phyloP scores from a whole-genome alignment of 2,329 filamentous ascomycete species.

The Fusarium albosuccineum region DNA sequence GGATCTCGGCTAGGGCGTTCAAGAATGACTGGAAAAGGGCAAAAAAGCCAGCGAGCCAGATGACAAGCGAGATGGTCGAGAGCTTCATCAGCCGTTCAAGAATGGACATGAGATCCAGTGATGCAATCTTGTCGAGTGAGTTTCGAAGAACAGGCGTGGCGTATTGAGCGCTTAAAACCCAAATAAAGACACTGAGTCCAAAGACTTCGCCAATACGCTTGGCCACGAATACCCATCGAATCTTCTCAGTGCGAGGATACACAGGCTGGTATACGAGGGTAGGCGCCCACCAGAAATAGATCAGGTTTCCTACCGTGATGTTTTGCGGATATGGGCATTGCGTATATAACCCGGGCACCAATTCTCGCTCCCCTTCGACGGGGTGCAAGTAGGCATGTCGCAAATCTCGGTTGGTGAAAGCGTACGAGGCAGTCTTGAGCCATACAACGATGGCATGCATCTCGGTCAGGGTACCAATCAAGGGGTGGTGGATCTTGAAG shows the following conservation, averaged over 20 bases:
- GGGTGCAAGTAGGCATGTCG: conserved; percentile 91
- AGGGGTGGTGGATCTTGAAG: conserved; percentile 89
- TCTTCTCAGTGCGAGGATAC: conserved; percentile 85
- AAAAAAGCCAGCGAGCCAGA: conserved; percentile 98
- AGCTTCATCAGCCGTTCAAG: conserved; percentile 93
- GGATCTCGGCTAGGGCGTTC: conserved; percentile 91
- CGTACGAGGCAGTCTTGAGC: conserved; percentile 96
- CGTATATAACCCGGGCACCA: conserved; percentile 85
- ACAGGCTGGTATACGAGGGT: conserved; percentile 97
- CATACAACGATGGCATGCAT: conserved; percentile 95
- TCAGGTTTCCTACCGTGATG: conserved; percentile 87
- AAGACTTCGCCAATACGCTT: conserved; percentile 86
- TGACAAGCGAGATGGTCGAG: conserved; percentile 92
- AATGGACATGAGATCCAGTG: conserved; percentile 84
- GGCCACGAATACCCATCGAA: conserved; percentile 88
- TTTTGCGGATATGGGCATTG: conserved; percentile 90
- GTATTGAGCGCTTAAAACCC: conserved; percentile 95
- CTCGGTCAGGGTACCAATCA: conserved; percentile 92
- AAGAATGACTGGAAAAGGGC: conserved; percentile 93
- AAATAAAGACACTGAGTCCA: conserved; percentile 88
- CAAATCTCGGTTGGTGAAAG: conserved; percentile 95
- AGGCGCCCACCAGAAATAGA: conserved; percentile 98
- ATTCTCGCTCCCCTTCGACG: conserved; percentile 72
- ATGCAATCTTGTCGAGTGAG: conserved; percentile 87
- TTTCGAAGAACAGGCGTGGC: conserved; percentile 91